Conservation (phyloP, 2,329 filamentous ascomycete species). For the Nemania diffusa region DNA sequence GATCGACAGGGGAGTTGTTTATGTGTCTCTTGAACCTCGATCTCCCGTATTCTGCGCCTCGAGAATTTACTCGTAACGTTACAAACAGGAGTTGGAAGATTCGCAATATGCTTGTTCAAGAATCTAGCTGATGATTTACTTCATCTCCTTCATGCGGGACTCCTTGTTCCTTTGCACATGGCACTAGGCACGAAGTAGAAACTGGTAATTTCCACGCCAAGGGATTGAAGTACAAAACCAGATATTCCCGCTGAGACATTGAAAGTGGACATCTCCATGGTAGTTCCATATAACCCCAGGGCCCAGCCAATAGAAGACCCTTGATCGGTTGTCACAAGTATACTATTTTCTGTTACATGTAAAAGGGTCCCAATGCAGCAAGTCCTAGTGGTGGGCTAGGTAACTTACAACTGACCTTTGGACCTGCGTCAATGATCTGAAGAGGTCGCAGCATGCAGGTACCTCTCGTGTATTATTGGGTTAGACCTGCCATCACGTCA, state of each 20-base stretch:
- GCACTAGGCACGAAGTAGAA: conserved; percentile 8
- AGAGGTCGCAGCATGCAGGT: conserved; percentile 26
- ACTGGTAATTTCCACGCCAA: conserved; percentile 11
- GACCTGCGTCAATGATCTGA: conserved; percentile 30
- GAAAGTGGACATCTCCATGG: conserved; percentile 28
- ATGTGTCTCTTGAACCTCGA: conserved; percentile 9
- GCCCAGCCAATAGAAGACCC: conserved; percentile 21
- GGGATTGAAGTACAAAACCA: background rate
- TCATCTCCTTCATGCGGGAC: background rate
- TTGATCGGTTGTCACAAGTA: conserved; percentile 20
- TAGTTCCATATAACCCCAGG: background rate
- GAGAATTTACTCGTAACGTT: conserved; percentile 27
- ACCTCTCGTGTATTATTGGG: background rate
- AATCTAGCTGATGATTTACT: background rate
- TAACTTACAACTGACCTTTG: conserved; percentile 6
- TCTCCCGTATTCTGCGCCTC: conserved; percentile 1
- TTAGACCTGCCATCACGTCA: conserved; percentile 24
- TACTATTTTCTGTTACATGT: conserved; percentile 9
- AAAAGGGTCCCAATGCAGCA: conserved; percentile 11
- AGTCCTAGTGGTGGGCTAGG: conserved; percentile 1
- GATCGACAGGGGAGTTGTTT: conserved; percentile 12
- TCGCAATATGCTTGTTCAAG: conserved; percentile 18
- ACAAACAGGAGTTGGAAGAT: conserved; percentile 16
- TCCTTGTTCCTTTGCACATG: conserved; percentile 12
- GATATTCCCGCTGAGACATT: conserved; percentile 12